Conservation (phyloP, 139 green algal species). For the Pleodorina starrii region DNA sequence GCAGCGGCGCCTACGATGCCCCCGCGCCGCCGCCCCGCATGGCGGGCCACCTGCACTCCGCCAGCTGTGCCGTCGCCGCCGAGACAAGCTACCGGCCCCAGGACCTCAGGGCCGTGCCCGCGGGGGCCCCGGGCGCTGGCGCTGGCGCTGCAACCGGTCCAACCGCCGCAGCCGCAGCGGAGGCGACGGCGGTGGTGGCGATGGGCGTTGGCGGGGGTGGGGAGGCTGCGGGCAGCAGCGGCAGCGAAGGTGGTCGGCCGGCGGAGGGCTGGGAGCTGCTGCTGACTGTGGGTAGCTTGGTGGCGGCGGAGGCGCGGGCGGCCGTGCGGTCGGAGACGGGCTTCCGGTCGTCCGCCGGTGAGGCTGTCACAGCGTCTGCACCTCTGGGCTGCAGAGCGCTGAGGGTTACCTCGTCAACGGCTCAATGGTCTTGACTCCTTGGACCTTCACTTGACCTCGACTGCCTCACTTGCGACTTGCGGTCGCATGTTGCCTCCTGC, state of each 20-base stretch:
- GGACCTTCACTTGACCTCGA: no score
- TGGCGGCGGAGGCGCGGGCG: constrained; percentile 75
- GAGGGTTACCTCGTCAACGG: no score
- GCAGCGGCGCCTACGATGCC: not conserved
- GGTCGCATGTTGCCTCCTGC: no score
- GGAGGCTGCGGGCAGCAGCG: not conserved
- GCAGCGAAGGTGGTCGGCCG: not conserved
- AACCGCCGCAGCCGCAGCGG: not conserved
- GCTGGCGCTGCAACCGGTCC: not conserved
- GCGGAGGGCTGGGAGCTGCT: constrained; percentile 56
- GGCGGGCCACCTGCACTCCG: constrained; percentile 68
- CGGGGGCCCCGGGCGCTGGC: not conserved
- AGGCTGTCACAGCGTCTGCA: no score
- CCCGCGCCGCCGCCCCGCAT: constrained; percentile 27
- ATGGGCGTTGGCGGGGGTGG: not conserved
- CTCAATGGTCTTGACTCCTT: no score
- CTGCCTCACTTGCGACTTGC: no score
- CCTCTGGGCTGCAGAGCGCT: no score
- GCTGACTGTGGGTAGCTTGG: constrained; percentile 68
- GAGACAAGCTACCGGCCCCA: constrained; percentile 78
- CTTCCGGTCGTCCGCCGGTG: constrained; percentile 69
- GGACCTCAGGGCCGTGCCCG: constrained; percentile 66
- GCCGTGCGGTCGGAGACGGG: constrained; percentile 67
- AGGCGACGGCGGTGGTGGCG: not conserved
- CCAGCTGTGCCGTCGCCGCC: constrained; percentile 48